Evolutionary conservation across 352 stramenopile genomes (phyloP).

Genomic region (Pythium dissimile): DNA sequence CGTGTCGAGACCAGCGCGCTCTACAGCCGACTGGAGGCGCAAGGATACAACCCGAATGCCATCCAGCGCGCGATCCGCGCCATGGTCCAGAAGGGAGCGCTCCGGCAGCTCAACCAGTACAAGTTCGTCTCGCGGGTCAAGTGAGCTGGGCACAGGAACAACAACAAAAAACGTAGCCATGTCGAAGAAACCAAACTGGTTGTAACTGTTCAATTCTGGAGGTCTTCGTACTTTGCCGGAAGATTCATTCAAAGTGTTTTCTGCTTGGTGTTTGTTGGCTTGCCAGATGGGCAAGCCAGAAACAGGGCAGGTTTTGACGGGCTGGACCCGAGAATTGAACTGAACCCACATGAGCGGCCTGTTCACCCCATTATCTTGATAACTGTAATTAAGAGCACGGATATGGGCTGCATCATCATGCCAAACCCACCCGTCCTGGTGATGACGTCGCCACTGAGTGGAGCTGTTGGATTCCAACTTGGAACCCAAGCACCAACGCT

Average conservation of each 20-base stretch:
- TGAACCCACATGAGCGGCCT: neutral
- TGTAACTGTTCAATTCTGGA: too few species aligned
- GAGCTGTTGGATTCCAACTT: constrained; percentile 1
- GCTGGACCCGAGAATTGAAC: neutral
- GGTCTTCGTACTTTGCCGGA: too few species aligned
- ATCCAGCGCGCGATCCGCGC: constrained; percentile 84
- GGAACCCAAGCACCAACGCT: constrained; percentile 23
- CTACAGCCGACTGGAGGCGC: constrained; percentile 76
- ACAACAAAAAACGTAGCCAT: constrained; percentile 1
- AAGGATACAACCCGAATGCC: constrained; percentile 81
- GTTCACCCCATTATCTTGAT: too few species aligned
- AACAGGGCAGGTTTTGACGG: neutral
- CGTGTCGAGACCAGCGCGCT: constrained; percentile 77
- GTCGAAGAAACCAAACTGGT: too few species aligned
- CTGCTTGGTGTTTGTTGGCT: neutral
- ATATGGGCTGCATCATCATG: neutral
- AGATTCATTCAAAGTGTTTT: too few species aligned
- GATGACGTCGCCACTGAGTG: constrained; percentile 7
- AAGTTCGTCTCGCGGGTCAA: constrained; percentile 82
- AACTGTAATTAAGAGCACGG: too few species aligned
- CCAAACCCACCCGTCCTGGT: neutral
- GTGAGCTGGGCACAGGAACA: constrained; percentile 15
- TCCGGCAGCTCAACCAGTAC: constrained; percentile 83
- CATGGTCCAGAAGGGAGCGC: constrained; percentile 82
- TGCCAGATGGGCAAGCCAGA: neutral